Conservation (phyloP, 1,284 basidiomycete species). For the Boletus coffeatus region DNA sequence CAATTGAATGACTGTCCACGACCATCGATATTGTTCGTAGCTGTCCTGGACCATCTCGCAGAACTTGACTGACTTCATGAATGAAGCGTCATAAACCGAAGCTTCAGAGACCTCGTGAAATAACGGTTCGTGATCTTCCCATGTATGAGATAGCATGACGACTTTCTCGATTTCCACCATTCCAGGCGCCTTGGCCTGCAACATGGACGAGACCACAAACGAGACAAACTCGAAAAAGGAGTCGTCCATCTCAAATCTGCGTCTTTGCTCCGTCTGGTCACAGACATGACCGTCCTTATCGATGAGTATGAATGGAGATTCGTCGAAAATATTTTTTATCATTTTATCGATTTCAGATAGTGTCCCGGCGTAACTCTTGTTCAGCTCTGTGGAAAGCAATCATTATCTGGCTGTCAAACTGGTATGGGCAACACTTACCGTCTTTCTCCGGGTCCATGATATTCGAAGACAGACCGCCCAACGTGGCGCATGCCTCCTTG, state of each 20-base stretch:
- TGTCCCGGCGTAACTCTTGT: neutral
- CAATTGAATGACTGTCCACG: too few species aligned
- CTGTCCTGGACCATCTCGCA: too few species aligned
- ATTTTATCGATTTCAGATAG: neutral
- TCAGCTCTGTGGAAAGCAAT: slow-evolving; percentile 4
- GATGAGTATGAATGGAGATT: slow-evolving; percentile 14
- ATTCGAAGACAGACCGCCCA: neutral
- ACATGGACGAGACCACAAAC: slow-evolving; percentile 5
- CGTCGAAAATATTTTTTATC: slow-evolving; percentile 1
- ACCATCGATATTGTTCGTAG: too few species aligned
- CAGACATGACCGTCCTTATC: slow-evolving; percentile 5
- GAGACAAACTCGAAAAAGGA: slow-evolving; percentile 7
- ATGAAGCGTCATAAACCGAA: too few species aligned
- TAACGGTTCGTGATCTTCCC: too few species aligned
- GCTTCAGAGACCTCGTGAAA: too few species aligned
- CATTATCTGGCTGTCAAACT: neutral
- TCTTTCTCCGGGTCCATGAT: neutral
- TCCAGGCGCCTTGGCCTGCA: neutral
- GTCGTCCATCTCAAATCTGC: slow-evolving; percentile 1
- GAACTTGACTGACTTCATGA: too few species aligned
- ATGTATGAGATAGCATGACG: too few species aligned
- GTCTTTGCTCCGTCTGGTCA: slow-evolving; percentile 1
- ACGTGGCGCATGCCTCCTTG: neutral
- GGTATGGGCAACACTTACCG: neutral
- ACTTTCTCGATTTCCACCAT: too few species aligned